Base-by-base conservation (phyloP, 768 basidiomycete species). In the Megacollybia marginata region DNA sequence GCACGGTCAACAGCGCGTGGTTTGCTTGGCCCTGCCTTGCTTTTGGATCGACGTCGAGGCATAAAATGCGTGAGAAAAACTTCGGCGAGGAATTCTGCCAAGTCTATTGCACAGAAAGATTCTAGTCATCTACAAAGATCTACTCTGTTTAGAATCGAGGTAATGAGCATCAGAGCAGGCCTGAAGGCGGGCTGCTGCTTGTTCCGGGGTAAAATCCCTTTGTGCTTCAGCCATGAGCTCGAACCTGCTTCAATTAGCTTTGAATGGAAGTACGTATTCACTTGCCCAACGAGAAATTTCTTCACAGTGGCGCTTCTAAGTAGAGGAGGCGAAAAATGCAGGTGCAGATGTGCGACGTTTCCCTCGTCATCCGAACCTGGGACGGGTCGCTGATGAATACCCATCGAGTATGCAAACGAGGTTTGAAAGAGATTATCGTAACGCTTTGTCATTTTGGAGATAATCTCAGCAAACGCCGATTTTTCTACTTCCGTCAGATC, bases 371-470 rank as follows among this genome's bases (percentile, higher is more conserved):
- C 56, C 18, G 54, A 51, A 6, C 67, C 64, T 9, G 84, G 79
- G 2, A 79, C 59, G 5, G 91, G 87, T 2, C 84, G 77, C 62
- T 96, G 93, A 60, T 95, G 93, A 44, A 95, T 78, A 33, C 93
- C 93, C 90, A 95, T 93, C 7, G 89, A 92, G 63, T 95, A 96
- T 1, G 90, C 85, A 65, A 95, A 96, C 0, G 90, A 86, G 62
- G 88, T 92, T 6, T 75, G 76, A 62, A 92, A 92, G 31, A 92
- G 67, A 58, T 86, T 88, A 58, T 88, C 88, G 55, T 88, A 90
- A 47, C 79, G 78, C 48, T 73, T 77, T 7, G 85, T 83, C 28
- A 88, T 61, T 4, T 66, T 65, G 34, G 79, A 81, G 16, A 95
- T 60, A n/a, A 85, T 74, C 32, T 80, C 69, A 0, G 92, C 87